Evolutionary conservation across 306 rosid species (phyloP).

Genomic region (Sicyos baderoa): DNA sequence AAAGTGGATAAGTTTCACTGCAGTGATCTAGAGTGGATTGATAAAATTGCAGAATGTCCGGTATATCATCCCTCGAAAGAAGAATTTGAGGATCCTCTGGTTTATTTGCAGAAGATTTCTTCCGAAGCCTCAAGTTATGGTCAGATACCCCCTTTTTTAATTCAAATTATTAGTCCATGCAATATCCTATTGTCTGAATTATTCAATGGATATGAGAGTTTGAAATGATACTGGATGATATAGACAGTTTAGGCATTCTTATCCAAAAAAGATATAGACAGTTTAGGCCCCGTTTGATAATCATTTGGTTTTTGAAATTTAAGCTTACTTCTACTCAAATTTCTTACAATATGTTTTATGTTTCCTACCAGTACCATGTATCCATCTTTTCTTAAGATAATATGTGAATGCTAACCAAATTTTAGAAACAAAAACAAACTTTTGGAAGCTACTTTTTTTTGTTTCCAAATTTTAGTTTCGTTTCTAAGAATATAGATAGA

Average conservation of each 20-base stretch:
- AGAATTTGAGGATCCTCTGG: slow-evolving; percentile 87
- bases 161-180: not conserved
- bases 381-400: too few relatives aligned
- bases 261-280: too few relatives aligned
- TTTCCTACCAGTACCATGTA: too few relatives aligned
- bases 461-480: too few relatives aligned
- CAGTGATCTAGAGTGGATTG: slow-evolving; percentile 79
- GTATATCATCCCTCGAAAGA: slow-evolving; percentile 78
- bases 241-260: not conserved
- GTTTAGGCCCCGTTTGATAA: too few relatives aligned
- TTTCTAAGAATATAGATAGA: too few relatives aligned
- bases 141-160: slow-evolving; percentile 27
- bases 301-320: too few relatives aligned
- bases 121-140: slow-evolving; percentile 96
- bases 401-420: too few relatives aligned
- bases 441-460: too few relatives aligned
- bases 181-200: not conserved
- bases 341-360: too few relatives aligned
- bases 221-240: not conserved
- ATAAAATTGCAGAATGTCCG: slow-evolving; percentile 79
- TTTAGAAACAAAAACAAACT: too few relatives aligned
- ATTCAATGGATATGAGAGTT: not conserved
- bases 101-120: slow-evolving; percentile 84
- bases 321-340: too few relatives aligned
- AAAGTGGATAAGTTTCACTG: slow-evolving; percentile 80